Conservation (phyloP, 164 flowering plant species). For the Macadamia integrifolia region DNA sequence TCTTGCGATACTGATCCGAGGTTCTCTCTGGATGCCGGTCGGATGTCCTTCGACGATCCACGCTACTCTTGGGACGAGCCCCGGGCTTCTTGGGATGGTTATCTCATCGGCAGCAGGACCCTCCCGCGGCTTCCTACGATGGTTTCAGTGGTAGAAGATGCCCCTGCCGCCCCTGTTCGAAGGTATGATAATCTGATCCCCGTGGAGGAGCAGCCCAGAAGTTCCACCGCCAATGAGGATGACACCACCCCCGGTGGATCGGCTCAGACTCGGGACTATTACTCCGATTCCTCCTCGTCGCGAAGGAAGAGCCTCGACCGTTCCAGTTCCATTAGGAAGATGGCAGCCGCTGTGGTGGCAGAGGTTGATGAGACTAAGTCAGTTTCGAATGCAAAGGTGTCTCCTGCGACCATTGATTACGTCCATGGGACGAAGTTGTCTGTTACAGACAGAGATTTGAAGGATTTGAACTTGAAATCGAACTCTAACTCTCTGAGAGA, state of each 20-base stretch:
- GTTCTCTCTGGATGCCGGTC: constrained; percentile 41
- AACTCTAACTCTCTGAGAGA: constrained; percentile 68
- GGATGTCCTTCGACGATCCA: constrained; percentile 65
- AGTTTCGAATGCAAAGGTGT: constrained; percentile 48
- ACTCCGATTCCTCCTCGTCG: constrained; percentile 70
- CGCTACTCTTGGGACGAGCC: constrained; percentile 77
- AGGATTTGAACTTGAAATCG: constrained; percentile 9
- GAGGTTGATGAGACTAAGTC: constrained; percentile 63
- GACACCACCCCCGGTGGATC: constrained; percentile 73
- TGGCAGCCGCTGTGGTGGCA: constrained; percentile 61
- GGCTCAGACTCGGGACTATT: constrained; percentile 85
- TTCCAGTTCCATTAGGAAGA: constrained; percentile 61
- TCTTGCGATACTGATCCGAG: constrained; percentile 58
- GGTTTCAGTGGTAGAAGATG: constrained; percentile 76
- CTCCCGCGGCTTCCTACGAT: constrained; percentile 61
- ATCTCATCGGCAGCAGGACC: constrained; percentile 51
- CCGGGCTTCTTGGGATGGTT: constrained; percentile 95
- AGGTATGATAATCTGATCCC: constrained; percentile 65
- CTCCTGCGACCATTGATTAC: constrained; percentile 37
- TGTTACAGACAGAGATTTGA: constrained; percentile 32
- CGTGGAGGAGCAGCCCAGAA: constrained; percentile 55
- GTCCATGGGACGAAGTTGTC: constrained; percentile 29
- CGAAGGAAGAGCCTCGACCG: constrained; percentile 69
- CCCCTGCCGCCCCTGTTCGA: constrained; percentile 35
- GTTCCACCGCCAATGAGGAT: constrained; percentile 34